Evolutionary conservation across 768 basidiomycete genomes (phyloP), one percentile per base, ranked within the genome.

Genomic region (Boletus insuetus): DNA sequence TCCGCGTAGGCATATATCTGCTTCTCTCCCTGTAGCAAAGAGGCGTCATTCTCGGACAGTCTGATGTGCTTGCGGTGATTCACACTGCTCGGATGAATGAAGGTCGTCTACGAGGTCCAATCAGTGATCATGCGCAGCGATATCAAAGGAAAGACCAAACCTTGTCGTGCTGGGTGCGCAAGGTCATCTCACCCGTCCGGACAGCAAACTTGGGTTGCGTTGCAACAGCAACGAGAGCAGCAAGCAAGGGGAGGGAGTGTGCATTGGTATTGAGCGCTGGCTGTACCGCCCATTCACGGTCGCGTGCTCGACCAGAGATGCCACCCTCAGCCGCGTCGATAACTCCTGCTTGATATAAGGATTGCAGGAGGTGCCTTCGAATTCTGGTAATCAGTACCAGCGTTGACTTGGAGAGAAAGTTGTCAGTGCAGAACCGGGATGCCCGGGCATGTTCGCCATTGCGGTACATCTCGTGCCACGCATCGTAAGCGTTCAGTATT

Each of bases 161-260:
- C 83, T 90, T 94, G 66, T 97, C 94, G 52, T 84, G 82, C 16
- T 83, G 77, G 3, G 94, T 96, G 42, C 92, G 79, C 55, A 82
- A 82, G 7, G 77, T 78, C 67, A 77, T 84, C 42, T 86, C 86
- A 2, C 84, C 80, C 7, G 82, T 84, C 49, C 88, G 77, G 50
- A 96, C 80, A 4, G 89, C 94, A 69, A 94, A 96, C 69, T 95
- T 94, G 22, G 94, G 94, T 64, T 95, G 92, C 2, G 83, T 83
- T 0, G 91, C 92, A 49, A 91, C 82, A 11, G 92, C 83, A 65
- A 97, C 89, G 50, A 98, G 76, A 9, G 87, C 92, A 13, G 89
- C 85, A 29, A 96, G 74, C 24, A 97, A 72, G 12, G 94, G 89
- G 16, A 85, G 67, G 22, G 86, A 90, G 48, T 86, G 76, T n/a